Percentiles rank a stretch among this genome's conserved stretches.
Conservation (phyloP, 2,329 filamentous ascomycete species). For the Arthrobotrys megalospora region DNA sequence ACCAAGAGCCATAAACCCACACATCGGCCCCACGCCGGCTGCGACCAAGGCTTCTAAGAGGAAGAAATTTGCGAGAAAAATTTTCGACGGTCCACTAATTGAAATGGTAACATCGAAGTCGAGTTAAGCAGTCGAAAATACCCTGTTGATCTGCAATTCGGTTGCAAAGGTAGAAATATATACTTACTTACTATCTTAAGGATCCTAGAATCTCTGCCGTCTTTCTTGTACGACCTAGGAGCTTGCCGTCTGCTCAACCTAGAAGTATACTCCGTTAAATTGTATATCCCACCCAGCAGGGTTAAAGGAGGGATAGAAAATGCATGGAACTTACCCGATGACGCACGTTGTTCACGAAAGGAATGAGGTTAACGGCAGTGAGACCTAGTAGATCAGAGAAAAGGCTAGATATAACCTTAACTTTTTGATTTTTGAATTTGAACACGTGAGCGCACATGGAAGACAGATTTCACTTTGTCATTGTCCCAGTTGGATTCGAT, state of each 20-base stretch:
- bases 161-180: not conserved
- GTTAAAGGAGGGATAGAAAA: slow-evolving; percentile 14
- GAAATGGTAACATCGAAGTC: not conserved
- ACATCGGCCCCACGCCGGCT: slow-evolving; percentile 26
- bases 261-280: slow-evolving; percentile 10
- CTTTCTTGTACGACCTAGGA: slow-evolving; percentile 21
- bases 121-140: slow-evolving; percentile 9
- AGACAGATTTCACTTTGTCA: not conserved
- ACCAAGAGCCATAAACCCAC: slow-evolving; percentile 18
- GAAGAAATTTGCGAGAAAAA: slow-evolving; percentile 15
- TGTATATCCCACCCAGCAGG: slow-evolving; percentile 22
- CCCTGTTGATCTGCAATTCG: slow-evolving; percentile 16
- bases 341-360: slow-evolving; percentile 26
- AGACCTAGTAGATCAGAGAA: not conserved
- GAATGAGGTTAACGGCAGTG: slow-evolving; percentile 19
- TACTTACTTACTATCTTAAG: not conserved
- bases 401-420: not conserved
- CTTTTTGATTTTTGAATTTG: not conserved
- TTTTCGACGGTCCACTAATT: not conserved
- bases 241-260: slow-evolving; percentile 9
- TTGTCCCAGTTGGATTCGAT: not conserved
- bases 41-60: slow-evolving; percentile 9
- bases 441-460: not conserved
- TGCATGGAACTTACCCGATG: slow-evolving; percentile 13
- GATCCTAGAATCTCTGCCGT: slow-evolving; percentile 14